Base-by-base conservation (phyloP, 495 filamentous ascomycete genomes). In the Penicillium riverlandense region DNA sequence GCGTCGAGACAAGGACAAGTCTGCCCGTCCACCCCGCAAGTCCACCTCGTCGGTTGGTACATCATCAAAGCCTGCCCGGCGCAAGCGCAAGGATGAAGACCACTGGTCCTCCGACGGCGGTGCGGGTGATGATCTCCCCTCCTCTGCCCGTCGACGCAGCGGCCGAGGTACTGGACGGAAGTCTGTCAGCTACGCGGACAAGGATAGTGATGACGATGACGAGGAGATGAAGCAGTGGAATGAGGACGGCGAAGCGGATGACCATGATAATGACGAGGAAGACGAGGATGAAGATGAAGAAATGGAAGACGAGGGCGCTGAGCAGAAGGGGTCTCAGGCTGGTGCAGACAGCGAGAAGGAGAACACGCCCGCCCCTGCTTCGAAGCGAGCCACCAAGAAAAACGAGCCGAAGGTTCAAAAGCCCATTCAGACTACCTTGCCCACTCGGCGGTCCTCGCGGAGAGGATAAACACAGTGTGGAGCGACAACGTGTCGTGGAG, bases 161-260 rank as follows among this genome's bases (percentile, higher is more conserved):
- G 67, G 60, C 54, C 53, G 69, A 50, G 65, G 63, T 14, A 50
- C 46, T 29, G 49, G 37, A 29, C 57, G 47, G 58, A 58, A 44
- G 41, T 44, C 43, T 36, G 48, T 62, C 52, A 82, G 67, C 45
- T 84, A 83, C 51, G 72, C 67, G 22, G 79, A 83, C 49, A 57
- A 70, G 14, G 70, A 74, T 29, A 78, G 74, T 43, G 74, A 76
- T 40, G 74, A 55, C 67, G 75, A 49, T 35, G 80, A 82, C 28
- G 59, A 67, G 15, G 78, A 79, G 34, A 72, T 78, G 69, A 61
- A 72, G 31, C 50, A 67, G 35, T 61, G 56, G 63, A 59, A 70
- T 14, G 47, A 57, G 15, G 48, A 14, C 37, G 38, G 37, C 27
- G 39, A 46, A 28, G 55, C 49, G 7, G 48, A 53, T 11, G 47